Conservation (phyloP, 1,139 yeast genomes). For the Torulaspora globosa region DNA sequence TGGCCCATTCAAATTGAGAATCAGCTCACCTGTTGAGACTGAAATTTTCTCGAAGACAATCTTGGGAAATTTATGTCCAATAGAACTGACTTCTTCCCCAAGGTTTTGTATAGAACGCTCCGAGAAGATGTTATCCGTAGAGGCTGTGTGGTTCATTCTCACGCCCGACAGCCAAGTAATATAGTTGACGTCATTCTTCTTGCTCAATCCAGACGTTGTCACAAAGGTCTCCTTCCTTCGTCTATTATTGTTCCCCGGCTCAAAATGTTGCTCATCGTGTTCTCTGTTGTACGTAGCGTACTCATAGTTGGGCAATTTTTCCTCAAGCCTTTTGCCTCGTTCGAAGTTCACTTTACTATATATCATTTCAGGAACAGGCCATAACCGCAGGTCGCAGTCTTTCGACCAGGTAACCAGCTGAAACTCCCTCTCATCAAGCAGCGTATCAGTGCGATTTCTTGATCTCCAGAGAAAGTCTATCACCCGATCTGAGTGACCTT, state of each 20-base stretch:
- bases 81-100: constrained; percentile 86
- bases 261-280: constrained; percentile 36
- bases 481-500: constrained; percentile 80
- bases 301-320: constrained; percentile 44
- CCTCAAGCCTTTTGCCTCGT: constrained; percentile 39
- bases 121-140: constrained; percentile 42
- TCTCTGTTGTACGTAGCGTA: constrained; percentile 51
- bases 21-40: constrained; percentile 77
- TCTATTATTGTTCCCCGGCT: constrained; percentile 22
- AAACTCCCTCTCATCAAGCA: constrained; percentile 66
- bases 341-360: constrained; percentile 58
- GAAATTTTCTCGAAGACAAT: constrained; percentile 81
- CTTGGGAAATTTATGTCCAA: constrained; percentile 88
- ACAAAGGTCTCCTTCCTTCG: constrained; percentile 39
- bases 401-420: constrained; percentile 93
- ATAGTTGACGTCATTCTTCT: constrained; percentile 52
- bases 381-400: constrained; percentile 76
- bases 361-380: constrained; percentile 66
- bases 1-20: constrained; percentile 76
- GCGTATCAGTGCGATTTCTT: constrained; percentile 45
- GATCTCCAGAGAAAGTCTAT: constrained; percentile 86
- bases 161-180: constrained; percentile 94
- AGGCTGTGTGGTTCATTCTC: constrained; percentile 44
- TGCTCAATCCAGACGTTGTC: constrained; percentile 37
- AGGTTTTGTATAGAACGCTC: constrained; percentile 56